phyloP scores from a whole-genome alignment of 306 rosid species.

The Vigna nakashimae region DNA sequence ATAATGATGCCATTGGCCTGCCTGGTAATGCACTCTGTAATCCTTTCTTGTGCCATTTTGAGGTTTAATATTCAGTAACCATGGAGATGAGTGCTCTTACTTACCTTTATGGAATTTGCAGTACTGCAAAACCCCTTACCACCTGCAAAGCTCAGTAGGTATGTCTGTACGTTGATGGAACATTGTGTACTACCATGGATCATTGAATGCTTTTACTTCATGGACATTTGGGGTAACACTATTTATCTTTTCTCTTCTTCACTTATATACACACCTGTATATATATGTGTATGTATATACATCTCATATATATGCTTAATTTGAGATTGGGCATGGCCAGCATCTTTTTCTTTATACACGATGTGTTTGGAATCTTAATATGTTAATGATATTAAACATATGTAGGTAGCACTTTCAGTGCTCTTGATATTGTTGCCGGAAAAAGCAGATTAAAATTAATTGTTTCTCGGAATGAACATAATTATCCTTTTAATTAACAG shows the following conservation, averaged over 20 bases:
- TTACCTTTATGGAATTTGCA: slow-evolving; percentile 42
- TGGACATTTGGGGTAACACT: slow-evolving; percentile 35
- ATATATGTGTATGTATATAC: neutral
- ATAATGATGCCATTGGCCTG: slow-evolving; percentile 33
- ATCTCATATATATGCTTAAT: neutral
- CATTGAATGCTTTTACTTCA: slow-evolving; percentile 45
- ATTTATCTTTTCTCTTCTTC: slow-evolving; percentile 31
- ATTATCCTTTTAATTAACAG: neutral
- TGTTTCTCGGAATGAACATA: neutral
- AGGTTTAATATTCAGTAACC: slow-evolving; percentile 43
- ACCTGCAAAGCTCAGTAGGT: slow-evolving; percentile 48
- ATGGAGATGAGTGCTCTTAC: slow-evolving; percentile 42
- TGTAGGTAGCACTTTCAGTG: slow-evolving; percentile 16
- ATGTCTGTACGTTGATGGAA: slow-evolving; percentile 53
- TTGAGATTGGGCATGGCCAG: slow-evolving; percentile 18
- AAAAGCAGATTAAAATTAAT: neutral
- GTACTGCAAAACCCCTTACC: slow-evolving; percentile 37
- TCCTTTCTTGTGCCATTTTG: slow-evolving; percentile 42
- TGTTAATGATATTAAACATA: neutral
- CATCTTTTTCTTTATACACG: slow-evolving; percentile 36
- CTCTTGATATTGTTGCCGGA: neutral
- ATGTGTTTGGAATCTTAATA: slow-evolving; percentile 11
- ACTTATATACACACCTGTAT: neutral
- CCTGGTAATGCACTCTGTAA: slow-evolving; percentile 33
- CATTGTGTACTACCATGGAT: slow-evolving; percentile 41